These are phyloP conservation scores for Tolypocladium capitatum DNA, from an alignment of 2,329 filamentous ascomycete genomes.

Conservation along the genomic window DNA sequence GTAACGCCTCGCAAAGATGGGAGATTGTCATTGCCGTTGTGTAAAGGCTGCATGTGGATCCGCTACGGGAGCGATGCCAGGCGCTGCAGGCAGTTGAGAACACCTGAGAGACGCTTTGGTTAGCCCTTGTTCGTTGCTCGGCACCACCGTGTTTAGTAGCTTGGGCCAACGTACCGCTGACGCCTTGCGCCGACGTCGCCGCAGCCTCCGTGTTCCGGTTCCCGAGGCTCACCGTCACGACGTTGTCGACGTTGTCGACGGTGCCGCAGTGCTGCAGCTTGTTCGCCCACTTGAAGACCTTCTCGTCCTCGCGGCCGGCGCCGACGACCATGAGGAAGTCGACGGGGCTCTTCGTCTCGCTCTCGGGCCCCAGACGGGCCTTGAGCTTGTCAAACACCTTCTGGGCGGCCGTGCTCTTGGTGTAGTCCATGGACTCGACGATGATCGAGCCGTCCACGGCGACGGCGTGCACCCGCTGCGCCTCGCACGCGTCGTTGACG, in stretches of 20 bases:
- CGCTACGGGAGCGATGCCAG: conserved; percentile 18
- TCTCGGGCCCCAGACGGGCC: conserved; percentile 17
- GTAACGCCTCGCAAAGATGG: conserved; percentile 2
- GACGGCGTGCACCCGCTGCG: conserved; percentile 71
- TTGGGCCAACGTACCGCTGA: conserved; percentile 54
- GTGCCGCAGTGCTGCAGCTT: conserved; percentile 44
- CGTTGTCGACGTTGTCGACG: conserved; percentile 57
- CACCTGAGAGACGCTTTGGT: conserved; percentile 18
- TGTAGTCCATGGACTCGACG: conserved; percentile 76
- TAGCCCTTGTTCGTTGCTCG: not conserved
- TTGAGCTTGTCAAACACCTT: conserved; percentile 53
- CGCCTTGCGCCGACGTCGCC: conserved; percentile 77
- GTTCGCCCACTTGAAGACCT: conserved; percentile 91
- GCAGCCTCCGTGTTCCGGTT: conserved; percentile 79
- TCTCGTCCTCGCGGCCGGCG: conserved; percentile 85
- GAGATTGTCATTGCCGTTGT: not conserved
- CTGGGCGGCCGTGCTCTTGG: conserved; percentile 72
- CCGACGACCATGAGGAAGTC: conserved; percentile 87
- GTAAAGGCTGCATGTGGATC: not conserved
- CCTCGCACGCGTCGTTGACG: conserved; percentile 85
- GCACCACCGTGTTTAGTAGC: not conserved
- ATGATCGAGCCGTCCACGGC: conserved; percentile 67
- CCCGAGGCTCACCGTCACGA: conserved; percentile 77
- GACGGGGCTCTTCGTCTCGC: conserved; percentile 28
- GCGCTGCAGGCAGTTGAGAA: conserved; percentile 29